Conservation (phyloP, 768 basidiomycete species). For the Trametes elegans region DNA sequence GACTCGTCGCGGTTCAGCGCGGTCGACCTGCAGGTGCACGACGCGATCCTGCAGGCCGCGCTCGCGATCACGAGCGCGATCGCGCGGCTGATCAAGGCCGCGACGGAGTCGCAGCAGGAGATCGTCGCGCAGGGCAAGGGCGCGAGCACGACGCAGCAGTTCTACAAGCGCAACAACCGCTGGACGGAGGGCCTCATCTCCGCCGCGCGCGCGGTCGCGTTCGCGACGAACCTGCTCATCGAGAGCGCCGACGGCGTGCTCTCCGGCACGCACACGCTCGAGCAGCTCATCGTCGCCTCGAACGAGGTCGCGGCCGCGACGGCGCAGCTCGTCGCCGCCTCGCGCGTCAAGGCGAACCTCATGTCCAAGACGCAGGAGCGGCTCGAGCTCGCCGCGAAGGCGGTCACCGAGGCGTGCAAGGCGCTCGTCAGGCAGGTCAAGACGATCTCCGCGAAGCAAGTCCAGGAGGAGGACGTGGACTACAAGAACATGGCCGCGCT, state of each 20-base stretch:
- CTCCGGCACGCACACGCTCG: constrained; percentile 93
- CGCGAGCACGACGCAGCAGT: constrained; percentile 88
- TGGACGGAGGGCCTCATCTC: constrained; percentile 99
- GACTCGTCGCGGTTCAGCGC: constrained; percentile 87
- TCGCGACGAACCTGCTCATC: constrained; percentile 92
- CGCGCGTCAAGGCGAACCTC: constrained; percentile 94
- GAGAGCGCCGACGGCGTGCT: constrained; percentile 98
- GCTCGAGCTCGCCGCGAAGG: constrained; percentile 94
- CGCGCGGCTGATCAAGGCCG: constrained; percentile 90
- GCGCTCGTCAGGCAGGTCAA: constrained; percentile 97
- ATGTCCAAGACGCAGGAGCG: constrained; percentile 99
- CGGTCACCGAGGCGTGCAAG: constrained; percentile 96
- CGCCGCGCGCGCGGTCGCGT: constrained; percentile 96
- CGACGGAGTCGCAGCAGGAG: constrained; percentile 97
- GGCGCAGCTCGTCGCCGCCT: constrained; percentile 97
- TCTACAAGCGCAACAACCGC: constrained; percentile 99
- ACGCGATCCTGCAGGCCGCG: constrained; percentile 91
- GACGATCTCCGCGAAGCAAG: constrained; percentile 83
- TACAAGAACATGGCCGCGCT: constrained; percentile 91
- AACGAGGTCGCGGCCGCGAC: constrained; percentile 98
- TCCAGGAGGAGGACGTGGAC: constrained; percentile 72
- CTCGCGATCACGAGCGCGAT: constrained; percentile 97
- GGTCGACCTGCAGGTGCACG: constrained; percentile 94
- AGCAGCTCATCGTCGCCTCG: constrained; percentile 99
- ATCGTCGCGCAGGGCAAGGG: constrained; percentile 96